These are phyloP conservation scores for Macrocybe gigantea DNA, from an alignment of 768 basidiomycete genomes.

Conservation along the genomic window DNA sequence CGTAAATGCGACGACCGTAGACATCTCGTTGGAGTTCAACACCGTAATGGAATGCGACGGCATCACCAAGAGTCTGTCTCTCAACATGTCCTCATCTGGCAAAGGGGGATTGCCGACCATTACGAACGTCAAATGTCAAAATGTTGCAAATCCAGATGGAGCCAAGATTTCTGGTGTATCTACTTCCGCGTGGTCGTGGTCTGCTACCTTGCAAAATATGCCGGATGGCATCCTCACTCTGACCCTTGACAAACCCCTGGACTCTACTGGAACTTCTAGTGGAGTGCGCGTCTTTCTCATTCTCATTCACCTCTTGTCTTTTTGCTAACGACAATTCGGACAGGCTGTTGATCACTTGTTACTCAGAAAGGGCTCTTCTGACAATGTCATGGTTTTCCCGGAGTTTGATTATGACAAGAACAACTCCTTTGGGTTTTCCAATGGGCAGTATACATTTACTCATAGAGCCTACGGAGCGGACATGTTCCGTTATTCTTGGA, in stretches of 20 bases:
- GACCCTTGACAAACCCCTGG: constrained; percentile 50
- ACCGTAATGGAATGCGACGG: constrained; percentile 65
- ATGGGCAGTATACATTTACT: constrained; percentile 67
- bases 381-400: constrained; percentile 88
- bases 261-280: constrained; percentile 37
- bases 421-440: constrained; percentile 46
- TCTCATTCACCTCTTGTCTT: neutral
- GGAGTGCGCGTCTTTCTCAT: constrained; percentile 42
- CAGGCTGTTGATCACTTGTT: constrained; percentile 73
- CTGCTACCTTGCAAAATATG: constrained; percentile 65
- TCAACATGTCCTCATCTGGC: constrained; percentile 69
- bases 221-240: constrained; percentile 82
- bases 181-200: constrained; percentile 66
- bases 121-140: constrained; percentile 39
- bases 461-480: constrained; percentile 87
- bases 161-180: constrained; percentile 48
- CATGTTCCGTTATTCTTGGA: constrained; percentile 78
- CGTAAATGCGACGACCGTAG: constrained; percentile 49
- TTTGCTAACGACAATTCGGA: constrained; percentile 6
- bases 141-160: constrained; percentile 41
- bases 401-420: constrained; percentile 67
- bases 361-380: constrained; percentile 67
- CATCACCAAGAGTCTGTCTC: constrained; percentile 55
- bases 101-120: constrained; percentile 53
- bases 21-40: constrained; percentile 79